Base-by-base conservation (phyloP, 371 early-diverging fungal genomes). In the Mortierella sp. region DNA sequence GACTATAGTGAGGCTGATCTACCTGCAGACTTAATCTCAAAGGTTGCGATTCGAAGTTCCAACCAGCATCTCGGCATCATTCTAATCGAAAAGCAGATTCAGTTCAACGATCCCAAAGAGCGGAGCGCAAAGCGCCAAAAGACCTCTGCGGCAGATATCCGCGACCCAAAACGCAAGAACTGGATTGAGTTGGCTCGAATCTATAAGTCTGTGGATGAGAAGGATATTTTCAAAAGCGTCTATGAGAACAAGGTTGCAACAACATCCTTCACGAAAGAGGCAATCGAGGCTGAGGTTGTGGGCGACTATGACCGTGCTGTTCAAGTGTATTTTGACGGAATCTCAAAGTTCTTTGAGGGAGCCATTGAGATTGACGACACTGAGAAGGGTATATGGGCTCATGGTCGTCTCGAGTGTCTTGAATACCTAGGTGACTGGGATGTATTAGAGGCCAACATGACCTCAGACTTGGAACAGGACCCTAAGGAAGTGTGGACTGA, bases 341-440 rank as follows among this genome's bases (percentile, higher is more conserved):
- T 84, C 37, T 69, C 75, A 1, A 58, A 75, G 18, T 63, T 74
- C 25, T 66, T 66, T 19, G 74, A 67, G 0, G 87, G 87, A 28
- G 75, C 70, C 11, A 48, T 77, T 16, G 64, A 64, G 30, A 64
- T 72, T 0, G 84, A 82, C 57, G 81, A 80, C 5, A 68, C 79
- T n/a, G 88, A 88, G 74, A 73, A 79, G 58, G 70, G 55, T 16
- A 61, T 89, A 6, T 91, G 90, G 86, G 82, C 82, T 5, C 81
- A 86, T 45, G 90, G 88, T 30, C 85, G 87, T 57, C 74, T 91
- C 23, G 84, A 84, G 44, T 92, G 92, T 62, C 74, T 88, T 64
- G 88, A 87, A 28, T 84, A 89, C 44, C 75, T 93, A 30, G 86
- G 87, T 1, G 82, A 88, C 55, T 93, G 93, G 92, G 88, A 88